phyloP scores from a whole-genome alignment of 148 eudicot genomes.

The Spergularia bocconei region DNA sequence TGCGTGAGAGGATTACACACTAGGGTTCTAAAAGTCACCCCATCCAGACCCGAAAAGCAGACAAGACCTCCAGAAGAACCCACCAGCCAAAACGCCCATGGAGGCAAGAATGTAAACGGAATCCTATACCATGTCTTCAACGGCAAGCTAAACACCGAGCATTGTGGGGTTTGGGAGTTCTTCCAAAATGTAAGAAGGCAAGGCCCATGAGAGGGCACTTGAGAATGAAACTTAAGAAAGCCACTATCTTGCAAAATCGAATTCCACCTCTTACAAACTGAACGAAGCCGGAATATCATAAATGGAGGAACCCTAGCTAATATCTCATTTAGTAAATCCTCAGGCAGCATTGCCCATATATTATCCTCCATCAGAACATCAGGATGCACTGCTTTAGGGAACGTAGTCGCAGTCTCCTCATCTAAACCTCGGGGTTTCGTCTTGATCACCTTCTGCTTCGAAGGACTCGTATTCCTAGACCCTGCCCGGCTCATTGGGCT shows the following conservation, averaged over 20 bases:
- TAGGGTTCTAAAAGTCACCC: constrained; percentile 58
- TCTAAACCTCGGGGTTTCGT: constrained; percentile 93
- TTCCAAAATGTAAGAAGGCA: constrained; percentile 93
- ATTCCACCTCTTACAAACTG: constrained; percentile 96
- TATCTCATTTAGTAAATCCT: constrained; percentile 87
- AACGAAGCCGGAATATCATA: constrained; percentile 86
- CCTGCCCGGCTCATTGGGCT: constrained; percentile 65
- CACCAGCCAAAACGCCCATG: constrained; percentile 93
- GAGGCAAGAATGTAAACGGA: constrained; percentile 78
- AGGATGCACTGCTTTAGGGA: constrained; percentile 49
- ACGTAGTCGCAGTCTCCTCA: constrained; percentile 68
- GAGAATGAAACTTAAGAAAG: constrained; percentile 89
- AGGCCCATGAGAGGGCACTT: constrained; percentile 95
- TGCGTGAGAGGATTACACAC: constrained; percentile 92
- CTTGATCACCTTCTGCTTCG: constrained; percentile 70
- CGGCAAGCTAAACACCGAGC: constrained; percentile 91
- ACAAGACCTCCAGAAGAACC: constrained; percentile 95
- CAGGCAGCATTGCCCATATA: constrained; percentile 97
- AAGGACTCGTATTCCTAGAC: constrained; percentile 86
- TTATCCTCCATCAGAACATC: constrained; percentile 97
- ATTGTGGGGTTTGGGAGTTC: constrained; percentile 78
- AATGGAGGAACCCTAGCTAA: constrained; percentile 95
- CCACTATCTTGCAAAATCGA: constrained; percentile 78
- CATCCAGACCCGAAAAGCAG: constrained; percentile 90
- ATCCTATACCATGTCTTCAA: constrained; percentile 90